phyloP scores from a whole-genome alignment of 768 basidiomycete genomes.

The Myochromella boudieri region DNA sequence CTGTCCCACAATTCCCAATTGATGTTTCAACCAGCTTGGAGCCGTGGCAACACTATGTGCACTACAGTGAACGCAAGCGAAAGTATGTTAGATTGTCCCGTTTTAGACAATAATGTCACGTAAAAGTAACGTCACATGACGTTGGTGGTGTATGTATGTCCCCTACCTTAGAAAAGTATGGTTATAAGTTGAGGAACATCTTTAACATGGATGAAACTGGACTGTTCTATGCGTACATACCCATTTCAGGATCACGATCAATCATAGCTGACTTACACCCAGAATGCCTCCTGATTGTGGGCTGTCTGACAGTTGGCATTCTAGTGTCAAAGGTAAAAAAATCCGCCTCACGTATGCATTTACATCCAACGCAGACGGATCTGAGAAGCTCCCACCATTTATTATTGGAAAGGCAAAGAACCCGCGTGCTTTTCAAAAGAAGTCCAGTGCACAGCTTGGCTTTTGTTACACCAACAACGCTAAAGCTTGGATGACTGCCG shows the following conservation, averaged over 20 bases:
- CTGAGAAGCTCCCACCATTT: conserved; percentile 21
- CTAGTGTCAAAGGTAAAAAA: conserved; percentile 34
- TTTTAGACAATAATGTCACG: too few relatives aligned
- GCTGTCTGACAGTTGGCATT: conserved; percentile 19
- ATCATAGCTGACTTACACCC: neutral
- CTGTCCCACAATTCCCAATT: too few relatives aligned
- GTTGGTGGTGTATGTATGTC: too few relatives aligned
- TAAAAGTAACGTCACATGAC: too few relatives aligned
- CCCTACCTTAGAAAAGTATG: conserved; percentile 22
- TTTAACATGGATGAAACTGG: conserved; percentile 38
- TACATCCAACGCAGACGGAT: conserved; percentile 33
- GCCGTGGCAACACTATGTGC: too few relatives aligned
- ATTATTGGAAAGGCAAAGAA: conserved; percentile 23
- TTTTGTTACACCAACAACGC: conserved; percentile 35
- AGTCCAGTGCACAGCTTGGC: conserved; percentile 27
- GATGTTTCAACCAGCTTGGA: too few relatives aligned
- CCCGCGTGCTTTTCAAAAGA: conserved; percentile 28
- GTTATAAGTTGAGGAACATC: conserved; percentile 28
- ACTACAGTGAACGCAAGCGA: too few relatives aligned
- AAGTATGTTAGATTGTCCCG: too few relatives aligned
- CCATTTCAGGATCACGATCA: neutral
- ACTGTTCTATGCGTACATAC: conserved; percentile 23
- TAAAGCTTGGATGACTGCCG: conserved; percentile 39
- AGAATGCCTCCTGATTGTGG: conserved; percentile 32
- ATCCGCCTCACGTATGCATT: conserved; percentile 30